Conservation (phyloP, 1,284 basidiomycete genomes). For the Fomitopsis betulina region DNA sequence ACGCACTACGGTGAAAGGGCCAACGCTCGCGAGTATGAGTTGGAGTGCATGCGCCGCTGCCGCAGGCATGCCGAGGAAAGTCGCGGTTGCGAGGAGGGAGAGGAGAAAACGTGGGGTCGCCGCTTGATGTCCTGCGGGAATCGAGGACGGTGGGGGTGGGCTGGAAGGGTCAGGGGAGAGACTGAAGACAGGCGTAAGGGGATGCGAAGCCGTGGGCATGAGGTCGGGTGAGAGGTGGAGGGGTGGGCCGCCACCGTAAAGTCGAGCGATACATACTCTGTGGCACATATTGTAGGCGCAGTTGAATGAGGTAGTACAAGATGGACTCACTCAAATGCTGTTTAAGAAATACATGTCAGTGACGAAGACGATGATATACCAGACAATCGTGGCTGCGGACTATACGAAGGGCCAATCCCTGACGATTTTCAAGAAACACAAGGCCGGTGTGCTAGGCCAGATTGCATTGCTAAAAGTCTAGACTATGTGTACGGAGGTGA, state of each 20-base stretch:
- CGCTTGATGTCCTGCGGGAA: slow-evolving; percentile 58
- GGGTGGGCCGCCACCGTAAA: slow-evolving; percentile 83
- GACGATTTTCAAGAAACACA: background rate
- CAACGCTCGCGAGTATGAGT: slow-evolving; percentile 70
- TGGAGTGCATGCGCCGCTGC: slow-evolving; percentile 73
- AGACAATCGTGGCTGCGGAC: background rate
- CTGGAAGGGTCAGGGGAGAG: slow-evolving; percentile 16
- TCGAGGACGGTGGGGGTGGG: slow-evolving; percentile 15
- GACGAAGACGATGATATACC: background rate
- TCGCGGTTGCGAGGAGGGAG: slow-evolving; percentile 81
- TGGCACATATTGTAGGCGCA: background rate
- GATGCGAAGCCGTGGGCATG: slow-evolving; percentile 60
- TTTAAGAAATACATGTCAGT: background rate
- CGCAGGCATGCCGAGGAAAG: slow-evolving; percentile 82
- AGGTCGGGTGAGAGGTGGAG: slow-evolving; percentile 65
- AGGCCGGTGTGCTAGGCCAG: background rate
- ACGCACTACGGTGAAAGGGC: slow-evolving; percentile 71
- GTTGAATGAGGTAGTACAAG: background rate
- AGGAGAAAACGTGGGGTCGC: slow-evolving; percentile 81
- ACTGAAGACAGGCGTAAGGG: slow-evolving; percentile 63
- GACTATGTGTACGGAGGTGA: slow-evolving; percentile 5
- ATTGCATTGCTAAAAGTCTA: background rate
- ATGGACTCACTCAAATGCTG: slow-evolving; percentile 37
- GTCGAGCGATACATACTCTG: slow-evolving; percentile 77
- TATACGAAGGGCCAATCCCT: too few relatives aligned